These are phyloP conservation scores for Coemansia sp. DNA, from an alignment of 192 early-diverging fungal species.

Conservation along the genomic window DNA sequence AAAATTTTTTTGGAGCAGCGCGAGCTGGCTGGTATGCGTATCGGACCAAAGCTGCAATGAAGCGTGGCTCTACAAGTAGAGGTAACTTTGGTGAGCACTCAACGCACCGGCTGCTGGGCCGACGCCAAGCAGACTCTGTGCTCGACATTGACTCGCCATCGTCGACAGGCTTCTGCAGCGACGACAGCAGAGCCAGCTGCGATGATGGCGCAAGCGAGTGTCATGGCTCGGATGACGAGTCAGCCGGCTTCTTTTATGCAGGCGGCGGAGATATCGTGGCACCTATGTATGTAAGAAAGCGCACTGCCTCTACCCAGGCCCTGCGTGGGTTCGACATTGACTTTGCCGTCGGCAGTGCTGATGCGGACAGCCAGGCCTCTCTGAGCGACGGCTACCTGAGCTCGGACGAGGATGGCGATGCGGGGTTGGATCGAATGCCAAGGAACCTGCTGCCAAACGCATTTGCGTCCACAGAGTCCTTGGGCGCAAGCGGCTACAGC, in stretches of 20 bases:
- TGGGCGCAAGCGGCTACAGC: constrained; percentile 8
- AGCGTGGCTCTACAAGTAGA: constrained; percentile 3
- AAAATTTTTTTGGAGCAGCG: neutral
- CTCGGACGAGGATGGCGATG: constrained; percentile 1
- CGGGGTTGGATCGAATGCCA: neutral
- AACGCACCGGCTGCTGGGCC: constrained; percentile 3
- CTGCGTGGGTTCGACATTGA: constrained; percentile 39
- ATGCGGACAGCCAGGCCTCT: neutral
- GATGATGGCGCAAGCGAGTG: neutral
- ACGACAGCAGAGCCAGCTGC: constrained; percentile 6
- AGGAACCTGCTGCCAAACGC: neutral
- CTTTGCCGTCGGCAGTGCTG: constrained; percentile 2
- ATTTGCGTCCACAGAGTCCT: neutral
- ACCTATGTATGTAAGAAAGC: constrained; percentile 23
- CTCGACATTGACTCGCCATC: neutral
- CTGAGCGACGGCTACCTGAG: neutral
- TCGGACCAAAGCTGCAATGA: neutral
- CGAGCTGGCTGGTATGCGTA: constrained; percentile 4
- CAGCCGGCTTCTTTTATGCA: neutral
- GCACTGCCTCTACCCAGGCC: constrained; percentile 48
- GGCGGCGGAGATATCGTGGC: neutral
- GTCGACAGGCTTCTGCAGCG: neutral
- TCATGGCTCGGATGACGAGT: neutral
- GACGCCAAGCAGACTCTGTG: neutral
- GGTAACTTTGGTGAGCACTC: neutral